A percentile compares a stretch with the other conserved stretches of the same genome.
These are phyloP conservation scores for Backusella parvicylindrica DNA, from an alignment of 192 early-diverging fungal species.

Conservation along the genomic window DNA sequence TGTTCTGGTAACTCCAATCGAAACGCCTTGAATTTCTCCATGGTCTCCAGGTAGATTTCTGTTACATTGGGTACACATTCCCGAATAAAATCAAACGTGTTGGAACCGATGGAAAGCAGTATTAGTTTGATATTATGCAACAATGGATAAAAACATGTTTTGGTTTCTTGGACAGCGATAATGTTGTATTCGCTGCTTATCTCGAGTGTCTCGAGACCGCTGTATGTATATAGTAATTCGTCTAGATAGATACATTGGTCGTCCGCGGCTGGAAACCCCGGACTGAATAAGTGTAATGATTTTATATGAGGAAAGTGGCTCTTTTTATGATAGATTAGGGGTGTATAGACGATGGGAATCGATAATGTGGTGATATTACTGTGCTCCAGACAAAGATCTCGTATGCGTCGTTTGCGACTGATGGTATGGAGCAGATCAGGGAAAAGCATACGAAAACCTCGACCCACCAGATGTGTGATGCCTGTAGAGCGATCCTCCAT, in stretches of 20 bases:
- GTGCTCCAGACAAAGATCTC: neutral
- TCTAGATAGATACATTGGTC: neutral
- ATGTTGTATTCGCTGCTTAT: neutral
- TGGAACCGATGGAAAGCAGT: neutral
- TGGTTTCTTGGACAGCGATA: neutral
- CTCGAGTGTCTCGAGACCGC: neutral
- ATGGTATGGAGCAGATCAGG: neutral
- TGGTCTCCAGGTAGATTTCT: neutral
- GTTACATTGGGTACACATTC: neutral
- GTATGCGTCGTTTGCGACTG: neutral
- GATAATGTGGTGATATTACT: neutral
- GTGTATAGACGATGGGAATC: neutral
- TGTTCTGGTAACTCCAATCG: neutral
- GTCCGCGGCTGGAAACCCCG: neutral
- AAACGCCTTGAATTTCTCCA: neutral
- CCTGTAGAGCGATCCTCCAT: neutral
- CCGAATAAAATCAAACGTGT: neutral
- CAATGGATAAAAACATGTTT: neutral
- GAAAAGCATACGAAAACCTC: neutral
- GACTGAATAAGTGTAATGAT: neutral
- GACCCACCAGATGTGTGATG: neutral
- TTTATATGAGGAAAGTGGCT: neutral
- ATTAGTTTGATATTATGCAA: neutral
- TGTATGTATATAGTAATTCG: neutral
- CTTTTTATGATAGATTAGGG: neutral